Percentiles rank a stretch among this genome's conserved stretches.
These are phyloP conservation scores for Podospora appendiculata DNA, from an alignment of 495 filamentous ascomycete genomes.

Conservation along the genomic window DNA sequence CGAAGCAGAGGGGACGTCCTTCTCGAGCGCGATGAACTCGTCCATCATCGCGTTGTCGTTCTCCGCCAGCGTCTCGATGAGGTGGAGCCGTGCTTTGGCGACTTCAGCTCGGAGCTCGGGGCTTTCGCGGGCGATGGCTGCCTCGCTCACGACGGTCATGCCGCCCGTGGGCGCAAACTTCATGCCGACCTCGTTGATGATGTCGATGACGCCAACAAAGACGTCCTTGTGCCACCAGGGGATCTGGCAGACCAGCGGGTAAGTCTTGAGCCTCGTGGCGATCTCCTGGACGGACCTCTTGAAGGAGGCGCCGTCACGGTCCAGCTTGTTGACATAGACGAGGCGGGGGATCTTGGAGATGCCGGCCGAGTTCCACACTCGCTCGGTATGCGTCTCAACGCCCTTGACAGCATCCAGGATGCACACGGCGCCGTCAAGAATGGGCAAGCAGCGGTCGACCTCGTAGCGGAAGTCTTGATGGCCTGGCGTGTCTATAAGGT, in stretches of 20 bases:
- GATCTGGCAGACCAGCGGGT: slow-evolving; percentile 89
- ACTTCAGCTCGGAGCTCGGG: slow-evolving; percentile 59
- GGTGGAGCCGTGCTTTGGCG: slow-evolving; percentile 60
- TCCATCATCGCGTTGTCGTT: slow-evolving; percentile 82
- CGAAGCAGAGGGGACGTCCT: slow-evolving; percentile 58
- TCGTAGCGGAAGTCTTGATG: slow-evolving; percentile 99
- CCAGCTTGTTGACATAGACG: slow-evolving; percentile 92
- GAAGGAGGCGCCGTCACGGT: slow-evolving; percentile 90
- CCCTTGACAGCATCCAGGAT: slow-evolving; percentile 96
- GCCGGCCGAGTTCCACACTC: slow-evolving; percentile 89
- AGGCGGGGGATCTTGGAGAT: slow-evolving; percentile 79
- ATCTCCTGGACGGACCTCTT: slow-evolving; percentile 79
- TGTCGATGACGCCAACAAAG: slow-evolving; percentile 78
- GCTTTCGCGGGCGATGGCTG: slow-evolving; percentile 22
- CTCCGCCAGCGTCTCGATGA: slow-evolving; percentile 80
- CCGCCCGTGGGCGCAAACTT: slow-evolving; percentile 44
- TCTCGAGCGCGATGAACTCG: slow-evolving; percentile 66
- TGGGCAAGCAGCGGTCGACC: slow-evolving; percentile 83
- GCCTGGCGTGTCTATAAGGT: slow-evolving; percentile 95
- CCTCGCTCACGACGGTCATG: slow-evolving; percentile 46
- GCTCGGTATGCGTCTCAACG: slow-evolving; percentile 95
- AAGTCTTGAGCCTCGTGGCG: slow-evolving; percentile 66
- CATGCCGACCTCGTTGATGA: slow-evolving; percentile 48
- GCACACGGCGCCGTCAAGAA: slow-evolving; percentile 91
- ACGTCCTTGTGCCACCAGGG: slow-evolving; percentile 82